A percentile compares a stretch with the other conserved stretches of the same genome.
phyloP scores from a whole-genome alignment of 768 basidiomycete species.

The Cystobasidiopsis lactophilus region DNA sequence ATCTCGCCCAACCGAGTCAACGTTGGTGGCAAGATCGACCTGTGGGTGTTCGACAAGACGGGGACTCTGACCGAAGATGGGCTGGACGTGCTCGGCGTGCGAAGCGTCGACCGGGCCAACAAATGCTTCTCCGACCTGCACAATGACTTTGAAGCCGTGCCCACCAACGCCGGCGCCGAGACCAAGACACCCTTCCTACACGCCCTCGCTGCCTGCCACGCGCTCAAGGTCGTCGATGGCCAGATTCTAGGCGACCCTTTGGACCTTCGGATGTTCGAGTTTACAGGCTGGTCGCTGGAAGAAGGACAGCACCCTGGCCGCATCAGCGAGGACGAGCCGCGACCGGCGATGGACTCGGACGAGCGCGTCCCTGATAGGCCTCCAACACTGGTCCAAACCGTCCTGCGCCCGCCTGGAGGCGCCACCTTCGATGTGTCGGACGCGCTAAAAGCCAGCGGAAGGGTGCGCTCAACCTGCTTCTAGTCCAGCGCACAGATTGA shows the following conservation, averaged over 20 bases:
- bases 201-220: conserved; percentile 88
- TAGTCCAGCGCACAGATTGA: background rate
- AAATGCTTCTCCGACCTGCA: conserved; percentile 76
- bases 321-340: conserved; percentile 19
- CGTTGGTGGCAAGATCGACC: conserved; percentile 82
- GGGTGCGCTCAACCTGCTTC: too few relatives aligned
- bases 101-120: conserved; percentile 49
- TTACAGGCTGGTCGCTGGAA: conserved; percentile 86
- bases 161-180: conserved; percentile 34
- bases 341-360: background rate
- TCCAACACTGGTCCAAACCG: conserved; percentile 77
- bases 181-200: conserved; percentile 66
- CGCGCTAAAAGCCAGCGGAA: conserved; percentile 60
- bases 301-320: conserved; percentile 44
- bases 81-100: conserved; percentile 82
- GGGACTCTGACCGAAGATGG: conserved; percentile 97
- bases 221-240: conserved; percentile 69
- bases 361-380: conserved; percentile 33
- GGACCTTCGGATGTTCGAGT: conserved; percentile 94
- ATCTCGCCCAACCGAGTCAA: conserved; percentile 92
- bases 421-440: conserved; percentile 77
- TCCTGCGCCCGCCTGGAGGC: conserved; percentile 87
- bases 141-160: conserved; percentile 65
- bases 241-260: conserved; percentile 84
- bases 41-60: conserved; percentile 97